Conservation (phyloP, 768 basidiomycete genomes). For the Leccinum sublutescens region DNA sequence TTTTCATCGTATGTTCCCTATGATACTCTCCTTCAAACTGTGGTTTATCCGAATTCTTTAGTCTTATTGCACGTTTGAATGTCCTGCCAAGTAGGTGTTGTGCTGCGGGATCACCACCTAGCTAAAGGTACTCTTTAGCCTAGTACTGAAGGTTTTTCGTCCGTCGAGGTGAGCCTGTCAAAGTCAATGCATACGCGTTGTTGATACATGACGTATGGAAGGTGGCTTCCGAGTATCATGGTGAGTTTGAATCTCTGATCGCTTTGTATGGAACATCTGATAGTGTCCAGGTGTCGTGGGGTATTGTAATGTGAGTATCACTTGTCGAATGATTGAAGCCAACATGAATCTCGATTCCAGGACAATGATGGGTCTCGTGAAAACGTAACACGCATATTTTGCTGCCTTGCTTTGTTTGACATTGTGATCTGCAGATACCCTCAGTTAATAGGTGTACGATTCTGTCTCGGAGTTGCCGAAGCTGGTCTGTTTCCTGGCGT, state of each 20-base stretch:
- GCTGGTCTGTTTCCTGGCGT: slow-evolving; percentile 74
- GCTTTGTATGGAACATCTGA: not conserved
- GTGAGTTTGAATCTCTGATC: slow-evolving; percentile 32
- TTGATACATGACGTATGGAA: slow-evolving; percentile 15
- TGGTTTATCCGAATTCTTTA: not conserved
- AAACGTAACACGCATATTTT: slow-evolving; percentile 40
- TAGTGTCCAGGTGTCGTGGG: slow-evolving; percentile 55
- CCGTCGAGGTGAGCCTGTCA: slow-evolving; percentile 51
- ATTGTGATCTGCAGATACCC: slow-evolving; percentile 45
- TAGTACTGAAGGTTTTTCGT: slow-evolving; percentile 57
- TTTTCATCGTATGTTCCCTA: slow-evolving; percentile 55
- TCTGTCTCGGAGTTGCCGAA: slow-evolving; percentile 64
- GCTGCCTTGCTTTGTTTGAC: not conserved
- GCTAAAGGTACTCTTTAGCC: slow-evolving; percentile 2
- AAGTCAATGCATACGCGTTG: not conserved
- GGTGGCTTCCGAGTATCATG: slow-evolving; percentile 68
- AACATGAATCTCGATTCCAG: slow-evolving; percentile 29
- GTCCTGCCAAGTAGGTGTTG: slow-evolving; percentile 57
- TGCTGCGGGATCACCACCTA: not conserved
- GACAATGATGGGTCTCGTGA: slow-evolving; percentile 66
- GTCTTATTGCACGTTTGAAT: slow-evolving; percentile 49
- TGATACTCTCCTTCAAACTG: not conserved
- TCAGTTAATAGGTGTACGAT: slow-evolving; percentile 55
- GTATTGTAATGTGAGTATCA: slow-evolving; percentile 51
- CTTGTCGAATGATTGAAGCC: not conserved